Base-by-base conservation (phyloP, 108 stramenopile genomes). In the Pseudonitzschia multiseries region DNA sequence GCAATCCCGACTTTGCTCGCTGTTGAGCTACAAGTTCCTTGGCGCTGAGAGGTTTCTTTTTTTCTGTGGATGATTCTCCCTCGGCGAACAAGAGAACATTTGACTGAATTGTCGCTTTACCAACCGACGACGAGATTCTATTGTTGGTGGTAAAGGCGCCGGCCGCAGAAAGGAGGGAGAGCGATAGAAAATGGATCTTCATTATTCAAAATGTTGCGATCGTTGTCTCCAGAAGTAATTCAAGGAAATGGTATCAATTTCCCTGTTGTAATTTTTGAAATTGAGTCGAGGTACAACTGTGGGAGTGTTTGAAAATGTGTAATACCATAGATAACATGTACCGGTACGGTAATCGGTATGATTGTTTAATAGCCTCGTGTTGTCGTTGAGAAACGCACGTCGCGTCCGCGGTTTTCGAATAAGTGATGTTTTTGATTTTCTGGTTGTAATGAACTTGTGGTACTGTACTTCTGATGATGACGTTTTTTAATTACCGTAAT, bases 11-110 rank as follows among this genome's bases (percentile, higher is more conserved):
- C 20, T 62, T 72, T 73, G 77, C 72, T 22, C 73, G 72, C 8
- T 67, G 66, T 17, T 72, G 72, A 22, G 29, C 73, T 15, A 74
- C 21, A 77, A 82, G 57, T 57, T 74, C 73, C 65, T 66, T 53
- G 1, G 66, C 56, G 33, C 52, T 64, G 20, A 74, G 22, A 8
- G 73, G 73, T 43, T 74, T 74, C 48, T 46, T 65, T 41, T 63
- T 50, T 12, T 29, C 65, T 4, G 31, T 41, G 4, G 64, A 14
- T 13, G 33, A 13, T 26, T 59, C 29, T 9, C 13, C 18, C 31
- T 21, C 61, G 9, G 61, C 61, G 32, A 29, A 62, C 36, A 62
- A 62, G 33, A 62, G 8, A 15, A 40, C n/a, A 20, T 62, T 62
- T 40, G 61, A 62, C 14, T 62, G 33, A 62, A 40, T 0, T 4